Conservation (phyloP, 164 flowering plant genomes). For the Vitis rotundifolia region DNA sequence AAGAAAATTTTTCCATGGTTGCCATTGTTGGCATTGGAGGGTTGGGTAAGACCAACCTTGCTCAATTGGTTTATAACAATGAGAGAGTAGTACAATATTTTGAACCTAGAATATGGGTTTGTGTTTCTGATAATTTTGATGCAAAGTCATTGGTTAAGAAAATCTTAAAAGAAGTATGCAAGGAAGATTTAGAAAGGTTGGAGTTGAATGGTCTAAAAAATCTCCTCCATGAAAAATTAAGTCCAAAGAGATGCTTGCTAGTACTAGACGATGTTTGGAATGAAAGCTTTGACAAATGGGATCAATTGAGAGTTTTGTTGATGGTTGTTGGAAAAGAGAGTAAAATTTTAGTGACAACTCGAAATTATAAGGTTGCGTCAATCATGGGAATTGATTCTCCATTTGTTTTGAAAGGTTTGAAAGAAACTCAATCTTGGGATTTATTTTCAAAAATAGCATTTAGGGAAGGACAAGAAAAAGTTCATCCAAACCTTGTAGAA, state of each 20-base stretch:
- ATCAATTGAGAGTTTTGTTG: not conserved
- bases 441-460: too few relatives aligned
- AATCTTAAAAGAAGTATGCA: not conserved
- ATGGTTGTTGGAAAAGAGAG: not conserved
- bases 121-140: not conserved
- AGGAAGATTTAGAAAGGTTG: not conserved
- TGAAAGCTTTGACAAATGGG: not conserved
- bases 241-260: not conserved
- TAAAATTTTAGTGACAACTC: too few relatives aligned
- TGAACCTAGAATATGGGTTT: not conserved
- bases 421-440: too few relatives aligned
- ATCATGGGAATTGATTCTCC: too few relatives aligned
- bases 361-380: too few relatives aligned
- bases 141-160: not conserved
- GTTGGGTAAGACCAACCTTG: too few relatives aligned
- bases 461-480: too few relatives aligned
- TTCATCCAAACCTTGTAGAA: too few relatives aligned
- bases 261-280: not conserved
- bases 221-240: not conserved
- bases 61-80: too few relatives aligned
- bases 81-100: not conserved
- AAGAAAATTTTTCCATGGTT: too few relatives aligned
- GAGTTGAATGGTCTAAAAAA: not conserved
- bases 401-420: too few relatives aligned
- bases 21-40: too few relatives aligned